A percentile compares a stretch with the other conserved stretches of the same genome.
Conservation (phyloP, 208 protist genomes). For the Herpetomonas samuelpessoai region DNA sequence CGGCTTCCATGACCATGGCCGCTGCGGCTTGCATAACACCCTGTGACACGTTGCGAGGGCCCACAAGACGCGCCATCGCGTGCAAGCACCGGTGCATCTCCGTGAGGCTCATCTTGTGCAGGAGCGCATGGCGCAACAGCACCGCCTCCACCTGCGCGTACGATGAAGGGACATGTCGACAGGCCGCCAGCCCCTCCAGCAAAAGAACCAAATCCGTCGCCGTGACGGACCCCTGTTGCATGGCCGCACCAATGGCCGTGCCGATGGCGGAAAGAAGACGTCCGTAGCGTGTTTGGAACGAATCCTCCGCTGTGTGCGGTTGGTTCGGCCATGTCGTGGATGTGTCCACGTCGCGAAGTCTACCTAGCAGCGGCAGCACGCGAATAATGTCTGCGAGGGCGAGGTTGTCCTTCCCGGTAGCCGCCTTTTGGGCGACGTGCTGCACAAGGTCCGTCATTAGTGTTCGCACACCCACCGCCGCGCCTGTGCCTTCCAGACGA, state of each 20-base stretch:
- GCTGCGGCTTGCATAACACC: conserved; percentile 18
- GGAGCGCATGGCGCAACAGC: conserved; percentile 34
- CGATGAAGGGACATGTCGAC: conserved; percentile 44
- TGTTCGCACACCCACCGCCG: conserved; percentile 8
- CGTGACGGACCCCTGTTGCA: conserved; percentile 29
- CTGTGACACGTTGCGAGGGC: conserved; percentile 12
- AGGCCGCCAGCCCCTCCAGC: conserved; percentile 62
- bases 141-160: conserved; percentile 68
- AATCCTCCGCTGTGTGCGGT: conserved; percentile 12
- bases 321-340: no score
- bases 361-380: conserved; percentile 57
- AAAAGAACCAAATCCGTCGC: conserved; percentile 32
- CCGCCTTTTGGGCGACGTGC: conserved; percentile 60
- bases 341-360: no score
- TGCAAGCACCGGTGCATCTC: conserved; percentile 1
- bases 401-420: conserved; percentile 38
- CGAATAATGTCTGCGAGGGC: conserved; percentile 51
- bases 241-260: conserved; percentile 46
- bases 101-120: conserved; percentile 13
- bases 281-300: conserved; percentile 3
- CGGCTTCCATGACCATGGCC: conserved; percentile 5
- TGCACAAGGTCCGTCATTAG: conserved; percentile 59
- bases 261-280: conserved; percentile 34
- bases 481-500: conserved; percentile 36
- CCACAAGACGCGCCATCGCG: background rate